These are phyloP conservation scores for Fereydounia khargensis DNA, from an alignment of 1,284 basidiomycete species.

Conservation along the genomic window DNA sequence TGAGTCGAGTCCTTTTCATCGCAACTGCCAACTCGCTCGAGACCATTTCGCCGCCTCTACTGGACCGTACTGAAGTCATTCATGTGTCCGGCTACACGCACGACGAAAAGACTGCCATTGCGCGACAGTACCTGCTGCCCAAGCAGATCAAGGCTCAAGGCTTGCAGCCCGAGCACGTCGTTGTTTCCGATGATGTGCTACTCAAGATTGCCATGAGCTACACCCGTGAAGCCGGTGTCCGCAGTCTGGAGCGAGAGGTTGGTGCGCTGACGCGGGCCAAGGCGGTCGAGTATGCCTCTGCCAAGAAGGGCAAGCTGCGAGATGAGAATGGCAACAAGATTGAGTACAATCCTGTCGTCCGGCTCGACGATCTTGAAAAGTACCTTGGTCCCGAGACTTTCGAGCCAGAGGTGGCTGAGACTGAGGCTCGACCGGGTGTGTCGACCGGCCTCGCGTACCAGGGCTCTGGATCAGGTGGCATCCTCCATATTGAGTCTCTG, in stretches of 20 bases:
- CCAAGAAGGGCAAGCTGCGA: slow-evolving; percentile 62
- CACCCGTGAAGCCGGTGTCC: slow-evolving; percentile 87
- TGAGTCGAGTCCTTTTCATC: slow-evolving; percentile 59
- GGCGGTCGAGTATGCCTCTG: slow-evolving; percentile 71
- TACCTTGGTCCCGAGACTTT: slow-evolving; percentile 79
- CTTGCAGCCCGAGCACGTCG: slow-evolving; percentile 62
- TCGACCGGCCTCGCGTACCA: slow-evolving; percentile 84
- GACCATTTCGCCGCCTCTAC: slow-evolving; percentile 59
- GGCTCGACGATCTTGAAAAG: slow-evolving; percentile 72
- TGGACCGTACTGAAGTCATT: slow-evolving; percentile 60
- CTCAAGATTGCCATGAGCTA: slow-evolving; percentile 73
- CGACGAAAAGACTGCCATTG: slow-evolving; percentile 60
- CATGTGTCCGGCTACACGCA: slow-evolving; percentile 59
- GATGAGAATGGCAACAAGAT: slow-evolving; percentile 36
- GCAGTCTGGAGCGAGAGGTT: slow-evolving; percentile 81
- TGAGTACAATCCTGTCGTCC: slow-evolving; percentile 68
- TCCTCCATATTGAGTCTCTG: slow-evolving; percentile 77
- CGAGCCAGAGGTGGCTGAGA: slow-evolving; percentile 74
- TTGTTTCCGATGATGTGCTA: slow-evolving; percentile 70
- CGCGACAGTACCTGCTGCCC: slow-evolving; percentile 68
- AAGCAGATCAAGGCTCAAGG: slow-evolving; percentile 76
- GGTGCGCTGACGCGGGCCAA: slow-evolving; percentile 74
- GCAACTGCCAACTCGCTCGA: slow-evolving; percentile 60
- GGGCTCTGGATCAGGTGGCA: slow-evolving; percentile 81
- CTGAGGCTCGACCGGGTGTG: slow-evolving; percentile 67